Evolutionary conservation across 208 protist species (phyloP), one percentile per base, ranked within the genome.

Genomic region (Trypanosoma brucei): DNA sequence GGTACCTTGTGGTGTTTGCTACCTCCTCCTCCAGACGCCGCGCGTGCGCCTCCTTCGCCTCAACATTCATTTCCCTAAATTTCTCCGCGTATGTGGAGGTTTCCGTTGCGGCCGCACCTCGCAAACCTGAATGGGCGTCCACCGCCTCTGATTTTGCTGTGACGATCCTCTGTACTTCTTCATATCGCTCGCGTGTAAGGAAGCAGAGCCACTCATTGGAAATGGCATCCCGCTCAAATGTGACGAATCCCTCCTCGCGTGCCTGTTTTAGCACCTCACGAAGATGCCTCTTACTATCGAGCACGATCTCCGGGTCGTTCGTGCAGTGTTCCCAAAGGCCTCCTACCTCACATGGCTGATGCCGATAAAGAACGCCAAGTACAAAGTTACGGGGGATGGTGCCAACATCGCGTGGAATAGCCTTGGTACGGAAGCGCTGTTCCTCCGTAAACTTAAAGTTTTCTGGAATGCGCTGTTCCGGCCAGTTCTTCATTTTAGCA

Each of bases 231-330:
- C 83, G 76, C 64, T 96, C 87, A 64, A 96, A 96, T 37, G 62
- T 89, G 22, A 96, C 66, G 37, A 91, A 96, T 35, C 87, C 88
- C 72, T 96, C 91, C n/a, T 65, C 76, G 30, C 91, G 70, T 36
- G 85, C 81, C 73, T 96, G 91, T 60, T 92, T 77, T 49, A 94
- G 76, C 38, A 96, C 91, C 39, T 88, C 78, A 46, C 91, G 87
- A 59, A 96, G 83, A 64, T 96, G 91, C n/a, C 81, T 67, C 68
- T 93, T 93, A 74, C 87, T 94, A 64, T 96, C 91, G 0, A 96
- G 81, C n/a, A 94, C 87, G 39, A 84, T 89, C 52, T 79, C 78
- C 11, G 91, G 80, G 62, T 94, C 91, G 13, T 65, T 62, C 37
- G 76, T 80, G 77, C 91, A 96, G 48, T 82, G 55, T 66, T 86